Evolutionary conservation across 352 stramenopile species (phyloP).

Genomic region (Globisporangium carolinianum): DNA sequence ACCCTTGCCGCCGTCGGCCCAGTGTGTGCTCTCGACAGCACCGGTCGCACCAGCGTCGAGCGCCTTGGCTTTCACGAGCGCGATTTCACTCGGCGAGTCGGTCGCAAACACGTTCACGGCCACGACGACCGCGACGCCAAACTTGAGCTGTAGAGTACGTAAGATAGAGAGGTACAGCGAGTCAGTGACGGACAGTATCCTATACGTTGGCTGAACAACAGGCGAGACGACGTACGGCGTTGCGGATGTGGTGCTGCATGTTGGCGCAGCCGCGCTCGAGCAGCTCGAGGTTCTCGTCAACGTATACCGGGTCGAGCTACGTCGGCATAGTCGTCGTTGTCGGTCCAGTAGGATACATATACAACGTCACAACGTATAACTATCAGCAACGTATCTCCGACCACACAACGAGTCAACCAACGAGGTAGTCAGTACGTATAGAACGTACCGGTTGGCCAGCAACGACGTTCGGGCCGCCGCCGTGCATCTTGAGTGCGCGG

Average conservation of each 20-base stretch:
- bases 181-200: not conserved
- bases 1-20: conserved; percentile 69
- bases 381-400: no score
- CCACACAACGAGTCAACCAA: not conserved
- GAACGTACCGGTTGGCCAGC: conserved; percentile 87
- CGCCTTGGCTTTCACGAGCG: conserved; percentile 88
- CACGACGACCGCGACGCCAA: conserved; percentile 95
- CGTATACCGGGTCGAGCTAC: conserved; percentile 87
- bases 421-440: not conserved
- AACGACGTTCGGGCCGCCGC: conserved; percentile 93
- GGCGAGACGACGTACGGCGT: conserved; percentile 63
- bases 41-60: conserved; percentile 92
- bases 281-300: conserved; percentile 94
- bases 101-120: conserved; percentile 86
- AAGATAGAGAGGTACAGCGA: not conserved
- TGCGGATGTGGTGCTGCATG: conserved; percentile 95
- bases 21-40: conserved; percentile 93
- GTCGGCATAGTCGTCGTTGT: no score
- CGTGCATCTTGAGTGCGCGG: conserved; percentile 98
- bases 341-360: no score
- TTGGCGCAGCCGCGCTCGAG: conserved; percentile 90
- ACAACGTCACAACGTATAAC: not conserved
- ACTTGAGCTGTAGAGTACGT: conserved; percentile 48
- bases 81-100: conserved; percentile 85
- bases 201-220: no score